Evolutionary conservation across 805 yeast genomes (phyloP).

Genomic region (Dipodascopsis tothii): DNA sequence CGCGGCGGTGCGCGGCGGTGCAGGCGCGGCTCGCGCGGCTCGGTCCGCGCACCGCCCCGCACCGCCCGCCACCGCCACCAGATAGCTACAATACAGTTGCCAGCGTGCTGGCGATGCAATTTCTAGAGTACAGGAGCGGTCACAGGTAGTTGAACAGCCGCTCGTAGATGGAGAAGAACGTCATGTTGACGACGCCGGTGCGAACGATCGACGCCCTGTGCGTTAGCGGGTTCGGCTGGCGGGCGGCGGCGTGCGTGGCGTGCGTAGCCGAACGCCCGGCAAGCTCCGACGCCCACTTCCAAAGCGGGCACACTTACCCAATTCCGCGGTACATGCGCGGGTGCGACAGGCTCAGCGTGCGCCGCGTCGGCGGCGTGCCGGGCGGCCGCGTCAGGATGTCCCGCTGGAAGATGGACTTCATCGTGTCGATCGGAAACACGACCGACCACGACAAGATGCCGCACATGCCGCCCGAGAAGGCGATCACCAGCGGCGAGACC

Average conservation of each 20-base stretch:
- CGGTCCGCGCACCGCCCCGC: no score
- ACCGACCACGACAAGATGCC: slow-evolving; percentile 69
- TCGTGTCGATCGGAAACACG: slow-evolving; percentile 75
- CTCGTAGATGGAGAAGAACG: slow-evolving; percentile 68
- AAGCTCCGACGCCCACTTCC: no score
- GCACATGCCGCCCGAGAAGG: slow-evolving; percentile 69
- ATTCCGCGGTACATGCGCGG: slow-evolving; percentile 65
- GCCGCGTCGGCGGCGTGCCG: slow-evolving; percentile 43
- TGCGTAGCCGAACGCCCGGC: no score
- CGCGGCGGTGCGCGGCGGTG: no score
- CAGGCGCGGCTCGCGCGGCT: no score
- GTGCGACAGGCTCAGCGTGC: slow-evolving; percentile 34
- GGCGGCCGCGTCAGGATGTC: slow-evolving; percentile 53
- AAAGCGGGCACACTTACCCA: slow-evolving; percentile 38
- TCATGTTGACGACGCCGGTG: slow-evolving; percentile 65
- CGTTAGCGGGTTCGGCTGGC: no score
- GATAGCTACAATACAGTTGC: no score
- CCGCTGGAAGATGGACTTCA: slow-evolving; percentile 66
- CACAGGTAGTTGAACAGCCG: slow-evolving; percentile 42
- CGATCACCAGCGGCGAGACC: slow-evolving; percentile 40
- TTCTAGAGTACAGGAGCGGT: no score
- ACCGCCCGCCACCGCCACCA: no score
- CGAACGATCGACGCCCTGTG: slow-evolving; percentile 54
- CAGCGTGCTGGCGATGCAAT: no score
- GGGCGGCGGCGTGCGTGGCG: no score